phyloP scores from a whole-genome alignment of 2,329 filamentous ascomycete species.

The Stemphylium lycopersici region DNA sequence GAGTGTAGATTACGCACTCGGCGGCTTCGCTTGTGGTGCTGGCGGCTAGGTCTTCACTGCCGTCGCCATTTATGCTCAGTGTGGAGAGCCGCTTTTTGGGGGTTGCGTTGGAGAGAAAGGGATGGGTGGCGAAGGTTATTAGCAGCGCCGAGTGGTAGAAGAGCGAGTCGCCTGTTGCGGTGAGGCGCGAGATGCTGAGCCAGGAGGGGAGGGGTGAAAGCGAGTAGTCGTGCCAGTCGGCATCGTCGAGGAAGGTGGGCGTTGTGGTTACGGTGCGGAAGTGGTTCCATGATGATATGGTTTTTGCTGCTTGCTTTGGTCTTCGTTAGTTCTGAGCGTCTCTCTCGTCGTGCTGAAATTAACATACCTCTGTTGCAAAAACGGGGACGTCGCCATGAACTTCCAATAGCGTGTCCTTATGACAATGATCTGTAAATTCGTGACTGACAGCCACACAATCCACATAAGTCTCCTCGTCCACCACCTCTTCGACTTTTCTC shows the following conservation, averaged over 20 bases:
- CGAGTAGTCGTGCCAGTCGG: conserved; percentile 56
- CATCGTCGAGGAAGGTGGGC: conserved; percentile 51
- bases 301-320: conserved; percentile 58
- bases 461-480: conserved; percentile 50
- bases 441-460: conserved; percentile 67
- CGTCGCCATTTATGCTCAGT: conserved; percentile 40
- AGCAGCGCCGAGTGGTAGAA: conserved; percentile 66
- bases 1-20: conserved; percentile 68
- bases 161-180: conserved; percentile 60
- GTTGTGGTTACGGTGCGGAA: conserved; percentile 63
- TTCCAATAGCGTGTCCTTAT: conserved; percentile 65
- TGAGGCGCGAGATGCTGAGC: conserved; percentile 66
- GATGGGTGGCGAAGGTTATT: conserved; percentile 58
- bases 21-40: conserved; percentile 36
- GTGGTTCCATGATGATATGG: conserved; percentile 65
- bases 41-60: conserved; percentile 26
- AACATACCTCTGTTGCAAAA: conserved; percentile 59
- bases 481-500: conserved; percentile 16
- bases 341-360: neutral
- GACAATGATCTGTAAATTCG: conserved; percentile 73
- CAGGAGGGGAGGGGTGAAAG: conserved; percentile 61
- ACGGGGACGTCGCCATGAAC: conserved; percentile 62
- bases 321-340: neutral
- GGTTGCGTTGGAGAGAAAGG: conserved; percentile 32
- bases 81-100: conserved; percentile 39